These are phyloP conservation scores for Erucastrum elatum DNA, from an alignment of 345 rosid species.

Conservation along the genomic window DNA sequence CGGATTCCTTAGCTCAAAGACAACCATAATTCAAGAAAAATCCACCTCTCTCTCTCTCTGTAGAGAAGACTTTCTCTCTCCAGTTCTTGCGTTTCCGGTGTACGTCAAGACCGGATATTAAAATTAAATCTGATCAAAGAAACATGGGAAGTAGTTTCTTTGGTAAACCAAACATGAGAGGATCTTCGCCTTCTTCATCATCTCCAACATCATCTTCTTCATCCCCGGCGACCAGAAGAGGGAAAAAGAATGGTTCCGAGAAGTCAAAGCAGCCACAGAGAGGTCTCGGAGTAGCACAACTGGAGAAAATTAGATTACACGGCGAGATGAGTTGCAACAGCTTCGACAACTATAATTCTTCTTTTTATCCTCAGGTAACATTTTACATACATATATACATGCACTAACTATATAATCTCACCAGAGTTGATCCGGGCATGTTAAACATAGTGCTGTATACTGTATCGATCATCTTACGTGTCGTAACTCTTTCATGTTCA, in stretches of 20 bases:
- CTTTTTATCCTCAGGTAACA: constrained; percentile 60
- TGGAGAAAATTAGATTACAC: constrained; percentile 87
- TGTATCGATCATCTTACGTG: background rate
- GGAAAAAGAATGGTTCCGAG: constrained; percentile 68
- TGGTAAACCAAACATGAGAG: constrained; percentile 67
- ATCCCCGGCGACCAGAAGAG: constrained; percentile 65
- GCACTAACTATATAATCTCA: background rate
- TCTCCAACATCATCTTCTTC: constrained; percentile 32
- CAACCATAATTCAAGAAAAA: constrained; percentile 7
- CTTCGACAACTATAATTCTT: constrained; percentile 40
- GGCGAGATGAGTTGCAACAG: constrained; percentile 51
- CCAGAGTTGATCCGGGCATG: background rate
- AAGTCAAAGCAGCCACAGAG: constrained; percentile 96
- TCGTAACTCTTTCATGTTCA: background rate
- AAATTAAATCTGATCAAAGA: background rate
- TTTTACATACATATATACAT: constrained; percentile 11
- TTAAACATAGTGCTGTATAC: background rate
- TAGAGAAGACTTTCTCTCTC: constrained; percentile 23
- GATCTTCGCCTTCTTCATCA: constrained; percentile 31
- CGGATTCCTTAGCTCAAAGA: constrained; percentile 24
- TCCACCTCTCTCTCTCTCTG: background rate
- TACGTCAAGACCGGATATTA: background rate
- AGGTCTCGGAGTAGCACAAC: constrained; percentile 97
- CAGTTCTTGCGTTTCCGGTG: background rate
- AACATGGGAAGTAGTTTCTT: constrained; percentile 72